Percentiles rank a stretch among this genome's conserved stretches.
Evolutionary conservation across 1,284 basidiomycete species (phyloP).

Genomic region (Sporisorium scitamineum): DNA sequence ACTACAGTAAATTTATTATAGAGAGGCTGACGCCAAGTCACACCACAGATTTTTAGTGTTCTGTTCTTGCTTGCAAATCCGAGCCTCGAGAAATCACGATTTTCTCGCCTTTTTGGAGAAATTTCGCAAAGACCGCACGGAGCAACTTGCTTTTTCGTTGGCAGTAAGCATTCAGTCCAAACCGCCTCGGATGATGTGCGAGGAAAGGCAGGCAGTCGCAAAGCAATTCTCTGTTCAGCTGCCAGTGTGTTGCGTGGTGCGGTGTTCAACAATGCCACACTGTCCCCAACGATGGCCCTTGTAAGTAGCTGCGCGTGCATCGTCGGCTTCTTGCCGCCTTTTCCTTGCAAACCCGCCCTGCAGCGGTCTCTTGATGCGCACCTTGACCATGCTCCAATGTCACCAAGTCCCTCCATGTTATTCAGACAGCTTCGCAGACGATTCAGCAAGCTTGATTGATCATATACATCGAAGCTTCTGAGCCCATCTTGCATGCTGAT

Average conservation of each 20-base stretch:
- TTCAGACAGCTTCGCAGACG: background rate
- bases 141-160: background rate
- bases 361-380: background rate
- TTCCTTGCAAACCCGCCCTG: background rate
- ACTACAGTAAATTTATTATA: too few relatives aligned
- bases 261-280: too few relatives aligned
- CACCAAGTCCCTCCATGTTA: background rate
- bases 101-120: background rate
- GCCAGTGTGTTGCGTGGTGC: too few relatives aligned
- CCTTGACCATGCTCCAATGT: too few relatives aligned
- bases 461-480: background rate
- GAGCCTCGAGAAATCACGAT: background rate
- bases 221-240: too few relatives aligned
- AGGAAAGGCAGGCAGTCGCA: background rate
- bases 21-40: background rate
- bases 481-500: background rate
- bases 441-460: background rate
- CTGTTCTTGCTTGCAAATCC: slow-evolving; percentile 7
- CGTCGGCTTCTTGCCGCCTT: slow-evolving; percentile 13
- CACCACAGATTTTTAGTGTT: background rate
- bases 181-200: background rate
- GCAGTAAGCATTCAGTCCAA: background rate
- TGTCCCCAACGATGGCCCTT: too few relatives aligned
- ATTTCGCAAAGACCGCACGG: slow-evolving; percentile 2
- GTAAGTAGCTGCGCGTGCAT: too few relatives aligned